phyloP scores from a whole-genome alignment of 176 grass and related monocot species.

The Poa pratensis region DNA sequence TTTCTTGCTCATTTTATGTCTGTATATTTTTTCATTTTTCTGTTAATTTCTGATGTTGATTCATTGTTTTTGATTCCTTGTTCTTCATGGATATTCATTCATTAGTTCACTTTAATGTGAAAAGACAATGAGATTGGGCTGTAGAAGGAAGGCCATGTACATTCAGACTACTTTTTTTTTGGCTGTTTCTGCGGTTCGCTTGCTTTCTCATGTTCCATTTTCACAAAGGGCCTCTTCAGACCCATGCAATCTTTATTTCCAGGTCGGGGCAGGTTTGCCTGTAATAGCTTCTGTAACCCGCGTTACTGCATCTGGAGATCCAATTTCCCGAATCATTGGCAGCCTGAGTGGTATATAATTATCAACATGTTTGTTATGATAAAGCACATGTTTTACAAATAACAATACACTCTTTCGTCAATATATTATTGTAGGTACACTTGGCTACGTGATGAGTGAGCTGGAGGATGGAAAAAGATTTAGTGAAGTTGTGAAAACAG shows the following conservation, averaged over 20 bases:
- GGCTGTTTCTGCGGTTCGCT: background rate
- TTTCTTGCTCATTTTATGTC: constrained; percentile 3
- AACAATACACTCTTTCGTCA: background rate
- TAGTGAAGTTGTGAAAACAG: constrained; percentile 82
- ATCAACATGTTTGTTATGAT: constrained; percentile 26
- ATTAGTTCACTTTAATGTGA: background rate
- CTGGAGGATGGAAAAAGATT: constrained; percentile 80
- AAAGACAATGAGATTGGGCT: background rate
- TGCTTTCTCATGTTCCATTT: constrained; percentile 16
- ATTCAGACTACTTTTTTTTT: too few relatives aligned
- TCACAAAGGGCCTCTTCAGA: background rate
- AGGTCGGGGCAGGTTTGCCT: constrained; percentile 96
- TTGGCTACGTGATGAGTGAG: constrained; percentile 97
- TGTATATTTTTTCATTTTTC: constrained; percentile 11
- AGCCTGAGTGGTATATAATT: constrained; percentile 79
- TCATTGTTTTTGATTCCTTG: background rate
- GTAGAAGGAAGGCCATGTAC: background rate
- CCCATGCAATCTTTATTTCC: constrained; percentile 42
- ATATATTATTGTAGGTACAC: constrained; percentile 65
- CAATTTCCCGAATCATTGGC: constrained; percentile 77
- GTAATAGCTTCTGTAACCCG: constrained; percentile 87
- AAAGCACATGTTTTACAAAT: background rate
- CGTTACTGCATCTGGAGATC: constrained; percentile 80
- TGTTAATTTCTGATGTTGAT: background rate
- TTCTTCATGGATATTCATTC: background rate